Evolutionary conservation across 2,329 filamentous ascomycete species (phyloP), one percentile per base, ranked within the genome.

Genomic region (Aspergillus unguis): DNA sequence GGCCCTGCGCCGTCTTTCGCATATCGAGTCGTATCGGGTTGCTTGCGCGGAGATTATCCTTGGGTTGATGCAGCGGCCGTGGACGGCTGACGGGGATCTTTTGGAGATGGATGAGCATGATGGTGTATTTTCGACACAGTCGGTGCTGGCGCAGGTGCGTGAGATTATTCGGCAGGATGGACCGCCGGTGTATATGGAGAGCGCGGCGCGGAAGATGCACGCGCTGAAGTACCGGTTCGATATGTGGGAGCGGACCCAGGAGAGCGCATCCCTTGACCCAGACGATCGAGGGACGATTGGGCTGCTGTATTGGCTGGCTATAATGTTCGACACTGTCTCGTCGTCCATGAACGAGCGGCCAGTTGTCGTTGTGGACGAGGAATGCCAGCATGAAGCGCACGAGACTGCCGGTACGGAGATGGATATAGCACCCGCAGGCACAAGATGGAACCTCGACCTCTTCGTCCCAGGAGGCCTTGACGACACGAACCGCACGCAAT

Each of bases 281-380:
- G 31, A 35, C 6, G 43, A 44, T n/a, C 43, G 43, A 27, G 29
- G 17, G 4, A 35, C 43, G 4, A 44, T 44, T 9, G 31, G 43
- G 3, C 8, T 44, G 17, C 23, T 44, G 5, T 44, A 44, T 10
- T 44, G 43, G 43, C 17, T 44, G 1, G 29, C 43, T 5, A 44
- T 44, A 8, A 44, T 44, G 43, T 26, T 44, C 10, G 43, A 44
- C 31, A 44, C 43, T 0, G 43, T 44, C 31, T 44, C 43, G 17
- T 33, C 43, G 43, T 44, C 43, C 6, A 44, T 44, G 43, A 33
- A 35, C 17, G 31, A 44, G n/a, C 43, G 43, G 23, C 43, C 43
- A 1, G 43, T 44, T 2, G 43, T 44, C 2, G 23, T 44, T 2
- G 17, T 35, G 10, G 43, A 44, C n/a, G 43, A 44, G 23, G 43